A percentile compares a stretch with the other conserved stretches of the same genome.
Evolutionary conservation across 2,329 filamentous ascomycete species (phyloP).

Genomic region (Saccharata proteae): DNA sequence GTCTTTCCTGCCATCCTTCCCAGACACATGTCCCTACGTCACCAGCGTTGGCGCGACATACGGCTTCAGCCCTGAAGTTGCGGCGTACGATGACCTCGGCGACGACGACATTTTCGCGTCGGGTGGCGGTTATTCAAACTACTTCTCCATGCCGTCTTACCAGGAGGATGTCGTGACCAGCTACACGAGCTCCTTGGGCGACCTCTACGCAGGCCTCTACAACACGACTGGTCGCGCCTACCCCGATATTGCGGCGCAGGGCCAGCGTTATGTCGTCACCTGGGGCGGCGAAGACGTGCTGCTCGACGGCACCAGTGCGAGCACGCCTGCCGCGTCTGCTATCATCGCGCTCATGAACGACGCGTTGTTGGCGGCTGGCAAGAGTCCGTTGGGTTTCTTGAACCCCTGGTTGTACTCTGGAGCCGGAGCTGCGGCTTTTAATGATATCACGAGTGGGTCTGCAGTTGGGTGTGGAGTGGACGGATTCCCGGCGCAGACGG

Average conservation of each 20-base stretch:
- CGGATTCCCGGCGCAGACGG: constrained; percentile 22
- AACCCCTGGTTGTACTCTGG: constrained; percentile 48
- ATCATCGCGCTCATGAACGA: constrained; percentile 53
- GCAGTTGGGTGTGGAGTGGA: constrained; percentile 26
- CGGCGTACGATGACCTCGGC: constrained; percentile 26
- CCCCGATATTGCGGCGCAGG: constrained; percentile 52
- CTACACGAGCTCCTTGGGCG: constrained; percentile 32
- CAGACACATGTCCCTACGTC: constrained; percentile 55
- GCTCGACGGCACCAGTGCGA: constrained; percentile 42
- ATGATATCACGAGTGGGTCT: constrained; percentile 32
- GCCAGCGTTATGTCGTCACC: constrained; percentile 34
- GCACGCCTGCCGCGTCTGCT: constrained; percentile 45
- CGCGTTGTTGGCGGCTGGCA: constrained; percentile 39
- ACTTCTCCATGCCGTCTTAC: constrained; percentile 36
- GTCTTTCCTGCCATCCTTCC: constrained; percentile 50
- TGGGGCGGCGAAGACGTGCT: constrained; percentile 27
- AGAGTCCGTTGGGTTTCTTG: constrained; percentile 42
- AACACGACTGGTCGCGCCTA: constrained; percentile 44
- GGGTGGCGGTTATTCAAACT: constrained; percentile 37
- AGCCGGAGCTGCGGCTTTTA: constrained; percentile 35
- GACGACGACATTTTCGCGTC: constrained; percentile 41
- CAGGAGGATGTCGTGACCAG: constrained; percentile 32
- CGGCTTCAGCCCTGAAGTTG: constrained; percentile 41
- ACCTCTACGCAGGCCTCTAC: constrained; percentile 37
- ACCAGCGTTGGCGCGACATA: constrained; percentile 53